These are phyloP conservation scores for Pseudogymnoascus sp. DNA, from an alignment of 2,329 filamentous ascomycete species.

Conservation along the genomic window DNA sequence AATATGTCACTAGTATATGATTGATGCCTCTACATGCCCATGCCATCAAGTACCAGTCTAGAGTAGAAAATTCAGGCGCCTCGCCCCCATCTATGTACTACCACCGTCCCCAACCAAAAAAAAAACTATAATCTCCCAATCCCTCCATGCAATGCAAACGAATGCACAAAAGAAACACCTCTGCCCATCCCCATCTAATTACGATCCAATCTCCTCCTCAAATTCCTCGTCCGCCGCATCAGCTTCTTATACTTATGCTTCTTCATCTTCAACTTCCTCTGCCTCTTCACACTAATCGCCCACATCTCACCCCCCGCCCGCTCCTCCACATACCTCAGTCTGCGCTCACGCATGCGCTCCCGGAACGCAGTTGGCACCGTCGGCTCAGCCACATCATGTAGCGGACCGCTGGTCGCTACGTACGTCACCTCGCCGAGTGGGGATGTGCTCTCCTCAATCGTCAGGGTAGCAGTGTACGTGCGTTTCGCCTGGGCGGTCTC, in stretches of 20 bases:
- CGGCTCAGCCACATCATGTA: conserved; percentile 43
- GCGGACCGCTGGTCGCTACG: conserved; percentile 51
- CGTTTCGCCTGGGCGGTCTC: conserved; percentile 36
- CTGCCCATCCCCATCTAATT: conserved; percentile 25
- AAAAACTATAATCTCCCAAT: neutral
- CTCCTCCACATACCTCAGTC: conserved; percentile 53
- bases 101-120: neutral
- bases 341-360: conserved; percentile 60
- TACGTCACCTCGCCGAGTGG: conserved; percentile 53
- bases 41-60: neutral
- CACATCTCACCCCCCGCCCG: conserved; percentile 53
- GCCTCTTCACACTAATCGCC: conserved; percentile 83
- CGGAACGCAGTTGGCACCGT: conserved; percentile 47
- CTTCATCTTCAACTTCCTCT: conserved; percentile 98
- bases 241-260: conserved; percentile 99
- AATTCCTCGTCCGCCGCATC: conserved; percentile 81
- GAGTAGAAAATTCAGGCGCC: neutral
- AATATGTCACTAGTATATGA: neutral
- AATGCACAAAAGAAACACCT: neutral
- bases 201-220: conserved; percentile 60
- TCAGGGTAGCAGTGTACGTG: conserved; percentile 57
- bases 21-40: neutral
- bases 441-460: conserved; percentile 59
- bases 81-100: neutral
- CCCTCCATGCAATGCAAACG: neutral